Base-by-base conservation (phyloP, 495 filamentous ascomycete species). In the Bacidia gigantensis region DNA sequence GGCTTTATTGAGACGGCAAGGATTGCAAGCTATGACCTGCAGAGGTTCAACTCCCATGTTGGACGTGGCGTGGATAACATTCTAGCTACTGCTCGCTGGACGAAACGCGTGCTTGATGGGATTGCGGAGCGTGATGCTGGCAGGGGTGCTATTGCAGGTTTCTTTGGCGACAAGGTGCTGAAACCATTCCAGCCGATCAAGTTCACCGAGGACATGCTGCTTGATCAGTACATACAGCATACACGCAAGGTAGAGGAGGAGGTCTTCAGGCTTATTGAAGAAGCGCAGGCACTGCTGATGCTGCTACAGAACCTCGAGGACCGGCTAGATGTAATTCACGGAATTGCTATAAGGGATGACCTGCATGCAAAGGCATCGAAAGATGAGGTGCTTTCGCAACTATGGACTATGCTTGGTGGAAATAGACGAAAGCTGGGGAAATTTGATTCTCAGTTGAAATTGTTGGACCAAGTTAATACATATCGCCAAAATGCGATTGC, bases 331-430 rank as follows among this genome's bases (percentile, higher is more conserved):
- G 57, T 76, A 38, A 86, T 89, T 58, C 69, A 78, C 47, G 77
- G 77, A 9, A 76, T 85, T 49, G 75, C 77, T 17, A 68, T 74
- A 26, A 77, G 72, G 46, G 80, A 79, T 52, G 68, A 68, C 49
- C 55, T 70, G 42, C 60, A 60, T 43, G 70, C 78, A 18, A 60
- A 72, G 53, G 66, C 70, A 11, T 63, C 72, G 38, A 72, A 71
- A 21, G 70, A 78, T 24, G 80, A 87, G 51, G 71, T 84, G 10
- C 69, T 84, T 26, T 72, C 71, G 50, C 65, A 75, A 20, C 65
- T 88, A 9, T 88, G 85, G 83, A 82, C 81, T 3, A 72, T 79
- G 53, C 67, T 88, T 20, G 84, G 84, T 26, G 80, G 72, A 38
- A 86, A 87, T 58, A 63, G 66, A 23, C 58, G 62, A 18, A 69